phyloP scores from a whole-genome alignment of 176 grass and related monocot species.

The Elymus sibiricus region DNA sequence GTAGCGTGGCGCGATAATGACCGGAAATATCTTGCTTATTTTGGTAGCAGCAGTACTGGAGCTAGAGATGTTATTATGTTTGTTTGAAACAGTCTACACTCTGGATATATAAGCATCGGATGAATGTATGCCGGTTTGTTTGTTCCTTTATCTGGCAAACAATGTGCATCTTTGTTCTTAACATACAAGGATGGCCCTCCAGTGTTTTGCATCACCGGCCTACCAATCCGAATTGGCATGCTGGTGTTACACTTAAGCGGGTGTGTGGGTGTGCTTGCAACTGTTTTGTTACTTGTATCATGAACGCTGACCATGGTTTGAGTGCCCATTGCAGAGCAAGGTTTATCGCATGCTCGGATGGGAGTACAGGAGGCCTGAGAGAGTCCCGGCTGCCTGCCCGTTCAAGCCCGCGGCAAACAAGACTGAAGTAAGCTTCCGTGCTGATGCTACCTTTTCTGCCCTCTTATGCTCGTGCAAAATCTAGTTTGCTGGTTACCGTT shows the following conservation, averaged over 20 bases:
- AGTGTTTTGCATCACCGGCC: neutral
- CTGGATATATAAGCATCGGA: neutral
- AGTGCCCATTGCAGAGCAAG: constrained; percentile 46
- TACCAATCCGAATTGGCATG: neutral
- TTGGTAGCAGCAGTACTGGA: neutral
- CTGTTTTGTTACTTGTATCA: neutral
- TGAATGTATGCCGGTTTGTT: neutral
- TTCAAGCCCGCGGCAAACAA: constrained; percentile 68
- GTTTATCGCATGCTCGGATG: constrained; percentile 85
- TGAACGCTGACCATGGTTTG: neutral
- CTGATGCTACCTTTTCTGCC: neutral
- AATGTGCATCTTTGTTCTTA: neutral
- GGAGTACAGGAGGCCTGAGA: constrained; percentile 84
- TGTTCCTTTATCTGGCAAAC: neutral
- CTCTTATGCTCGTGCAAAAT: neutral
- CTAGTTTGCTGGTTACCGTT: neutral
- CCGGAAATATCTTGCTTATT: neutral
- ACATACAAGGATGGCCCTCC: neutral
- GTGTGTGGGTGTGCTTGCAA: neutral
- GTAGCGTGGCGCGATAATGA: too few species aligned
- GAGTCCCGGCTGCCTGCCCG: constrained; percentile 81
- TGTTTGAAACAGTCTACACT: neutral
- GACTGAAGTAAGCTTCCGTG: constrained; percentile 41
- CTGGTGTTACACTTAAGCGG: neutral
- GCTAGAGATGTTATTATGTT: neutral